phyloP scores from a whole-genome alignment of 148 eudicot genomes.

The Rhododendron griersonianum region DNA sequence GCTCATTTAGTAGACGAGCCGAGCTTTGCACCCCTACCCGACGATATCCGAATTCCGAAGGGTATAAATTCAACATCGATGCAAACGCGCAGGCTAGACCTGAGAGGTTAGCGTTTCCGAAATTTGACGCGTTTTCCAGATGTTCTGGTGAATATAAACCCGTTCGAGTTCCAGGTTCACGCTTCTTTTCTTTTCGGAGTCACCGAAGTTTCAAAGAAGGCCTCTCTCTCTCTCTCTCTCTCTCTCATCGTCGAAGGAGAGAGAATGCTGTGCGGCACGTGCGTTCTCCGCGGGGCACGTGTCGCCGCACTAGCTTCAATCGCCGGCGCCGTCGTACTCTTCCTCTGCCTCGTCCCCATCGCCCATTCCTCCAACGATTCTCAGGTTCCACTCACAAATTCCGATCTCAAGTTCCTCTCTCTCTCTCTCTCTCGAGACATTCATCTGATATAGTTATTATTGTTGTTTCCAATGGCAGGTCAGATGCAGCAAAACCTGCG shows the following conservation, averaged over 20 bases:
- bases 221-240: not conserved
- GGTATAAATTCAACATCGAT: no score
- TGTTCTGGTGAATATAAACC: no score
- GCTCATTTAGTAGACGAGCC: no score
- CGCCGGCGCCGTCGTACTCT: constrained; percentile 12
- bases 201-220: not conserved
- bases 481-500: constrained; percentile 70
- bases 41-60: no score
- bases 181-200: not conserved
- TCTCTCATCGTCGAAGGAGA: not conserved
- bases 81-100: no score
- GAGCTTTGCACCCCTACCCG: no score
- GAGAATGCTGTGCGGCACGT: constrained; percentile 21
- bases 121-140: no score
- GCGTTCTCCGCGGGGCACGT: constrained; percentile 8
- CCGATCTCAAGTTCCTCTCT: not conserved
- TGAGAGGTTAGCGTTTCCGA: no score
- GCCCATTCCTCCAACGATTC: constrained; percentile 36
- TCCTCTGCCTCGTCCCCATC: constrained; percentile 25
- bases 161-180: no score
- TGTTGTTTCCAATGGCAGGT: constrained; percentile 33
- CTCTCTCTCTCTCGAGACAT: not conserved
- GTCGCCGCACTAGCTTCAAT: constrained; percentile 14
- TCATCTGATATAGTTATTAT: not conserved
- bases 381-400: constrained; percentile 27